Evolutionary conservation across 2,329 filamentous ascomycete genomes (phyloP), one percentile per base, ranked within the genome.

Genomic region (Verruconis gallopava): DNA sequence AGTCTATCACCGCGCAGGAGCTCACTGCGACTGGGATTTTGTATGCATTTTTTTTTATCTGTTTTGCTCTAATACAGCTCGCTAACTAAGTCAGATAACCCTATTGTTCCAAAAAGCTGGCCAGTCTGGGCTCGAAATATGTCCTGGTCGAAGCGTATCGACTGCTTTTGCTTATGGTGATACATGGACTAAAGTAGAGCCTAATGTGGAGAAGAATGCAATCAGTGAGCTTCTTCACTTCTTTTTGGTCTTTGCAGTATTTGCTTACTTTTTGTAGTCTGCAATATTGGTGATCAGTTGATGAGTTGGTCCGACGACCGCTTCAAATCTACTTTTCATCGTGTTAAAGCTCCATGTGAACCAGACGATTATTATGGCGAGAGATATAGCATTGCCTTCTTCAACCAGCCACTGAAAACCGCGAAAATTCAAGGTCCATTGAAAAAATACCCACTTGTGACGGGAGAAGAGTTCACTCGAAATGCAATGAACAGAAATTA

Each of bases 261-360:
- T n/a, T 30, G 25, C 11, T 28, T 62, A 0, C 71, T 67, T 1
- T 68, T 69, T 46, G 73, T 77, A 43, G 70, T 81, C 5, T 79
- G 75, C 56, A 79, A 79, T 49, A 75, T 79, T 46, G 77, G 77
- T 3, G 76, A 81, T 52, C 59, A 80, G 42, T 62, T 81, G 13
- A 79, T 81, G 77, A 70, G 65, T 33, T 79, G 76, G 75, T 73
- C 68, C 20, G 76, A 80, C 51, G 77, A 80, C 54, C 67, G 75
- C 15, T 79, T 80, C 62, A 80, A 79, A 58, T 75, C 69, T 32
- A 78, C 75, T 0, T 74, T 77, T 41, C 77, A 80, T 56, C 67
- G 75, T 3, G 75, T 80, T 44, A 76, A 75, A 57, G 72, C 74
- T 1, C 75, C 75, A 0, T 64, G 58, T 20, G 71, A 77, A 48